Base-by-base conservation (phyloP, 345 rosid species). In the Microcos paniculata region DNA sequence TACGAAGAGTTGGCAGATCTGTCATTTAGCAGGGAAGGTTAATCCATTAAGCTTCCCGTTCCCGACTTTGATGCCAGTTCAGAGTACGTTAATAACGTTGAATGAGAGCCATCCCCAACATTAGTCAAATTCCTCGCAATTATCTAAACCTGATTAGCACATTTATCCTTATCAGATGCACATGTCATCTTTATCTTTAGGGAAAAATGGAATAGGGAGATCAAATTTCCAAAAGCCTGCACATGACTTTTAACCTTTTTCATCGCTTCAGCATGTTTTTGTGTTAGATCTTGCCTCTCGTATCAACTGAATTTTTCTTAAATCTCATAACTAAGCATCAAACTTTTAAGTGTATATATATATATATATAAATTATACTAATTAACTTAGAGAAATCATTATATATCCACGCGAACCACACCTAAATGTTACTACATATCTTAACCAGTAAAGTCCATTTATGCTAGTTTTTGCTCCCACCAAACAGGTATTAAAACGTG, bases 81-180 rank as follows among this genome's bases (percentile, higher is more conserved):
- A 78, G n/a, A n/a, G n/a, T n/a, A n/a, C n/a, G n/a, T n/a, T n/a
- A 75, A 24, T 66, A 10, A n/a, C 45, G 70, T 72, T 77, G 82
- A 73, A 77, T 75, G 56, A 30, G 78, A 55, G 76, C 72, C 80
- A 31, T 18, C 2, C 76, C 72, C 19, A 31, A 51, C 73, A 70
- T 4, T 31, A 33, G 73, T 70, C 73, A 58, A 59, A 76, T 43
- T 4, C 23, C 49, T 58, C 78, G 13, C 75, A 23, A 42, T 71
- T 75, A 8, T 77, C 77, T 67, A 67, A 66, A 67, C 5, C 45
- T 11, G 72, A 9, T 48, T 48, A 18, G 3, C 48, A n/a, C 49
- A 21, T 63, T 38, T 63, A 28, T 24, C 31, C 35, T 48, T 19
- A 53, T 48, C 48, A 63, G 45, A 42, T 61, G 59, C 80, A 55